Evolutionary conservation across 768 basidiomycete species (phyloP), one percentile per base, ranked within the genome.

Genomic region (Tricholoma terreum): DNA sequence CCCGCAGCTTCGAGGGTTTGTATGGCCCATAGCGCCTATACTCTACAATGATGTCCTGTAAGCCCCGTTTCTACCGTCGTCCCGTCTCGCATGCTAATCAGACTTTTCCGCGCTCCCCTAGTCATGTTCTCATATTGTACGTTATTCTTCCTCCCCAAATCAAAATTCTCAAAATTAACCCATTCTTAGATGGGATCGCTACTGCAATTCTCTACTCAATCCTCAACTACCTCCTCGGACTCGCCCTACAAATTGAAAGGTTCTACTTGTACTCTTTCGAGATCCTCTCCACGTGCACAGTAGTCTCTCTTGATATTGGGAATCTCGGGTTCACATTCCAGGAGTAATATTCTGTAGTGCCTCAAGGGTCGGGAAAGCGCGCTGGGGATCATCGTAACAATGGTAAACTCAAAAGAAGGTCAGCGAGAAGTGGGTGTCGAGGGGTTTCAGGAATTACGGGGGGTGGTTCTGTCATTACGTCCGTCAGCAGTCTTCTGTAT

Each of bases 251-350:
- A 35, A 76, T 90, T 22, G 89, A 91, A 62, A 76, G 79, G 30
- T 90, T 86, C 73, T 91, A 91, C 75, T 75, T 90, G 60, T 86
- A 89, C 74, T 84, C 81, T 62, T 91, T 90, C 67, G 90, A 91
- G 68, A 88, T 91, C 63, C 84, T 87, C 69, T 78, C 90, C 30
- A 88, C 89, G 14, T 89, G 87, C 50, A 81, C 82, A 1, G 80
- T 89, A 52, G 87, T 91, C n/a, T 92, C 90, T 73, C 84, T 86
- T 58, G 89, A n/a, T n/a, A n/a, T n/a, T n/a, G n/a, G n/a, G n/a
- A n/a, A n/a, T n/a, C n/a, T n/a, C n/a, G n/a, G n/a, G n/a, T n/a
- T n/a, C n/a, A n/a, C n/a, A n/a, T n/a, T n/a, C n/a, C n/a, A n/a
- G n/a, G n/a, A n/a, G n/a, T n/a, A n/a, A n/a, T n/a, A n/a, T n/a